Evolutionary conservation across 2,329 filamentous ascomycete species (phyloP).

Genomic region (Arthrobotrys megalospora): DNA sequence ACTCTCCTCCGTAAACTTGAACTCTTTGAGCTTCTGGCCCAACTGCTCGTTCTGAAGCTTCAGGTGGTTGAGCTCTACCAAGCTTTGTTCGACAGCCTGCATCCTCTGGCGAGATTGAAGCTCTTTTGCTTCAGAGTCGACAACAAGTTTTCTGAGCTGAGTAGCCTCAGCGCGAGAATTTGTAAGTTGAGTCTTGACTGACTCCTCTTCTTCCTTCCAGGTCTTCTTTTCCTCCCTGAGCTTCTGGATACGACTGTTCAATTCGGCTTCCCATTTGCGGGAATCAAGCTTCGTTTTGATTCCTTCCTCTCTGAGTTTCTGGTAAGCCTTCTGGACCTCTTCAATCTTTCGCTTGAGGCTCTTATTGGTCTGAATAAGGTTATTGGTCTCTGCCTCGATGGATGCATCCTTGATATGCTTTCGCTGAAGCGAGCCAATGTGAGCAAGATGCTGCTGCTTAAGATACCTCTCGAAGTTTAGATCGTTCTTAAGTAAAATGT

Average conservation of each 20-base stretch:
- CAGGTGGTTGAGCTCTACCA: slow-evolving; percentile 75
- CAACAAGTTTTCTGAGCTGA: slow-evolving; percentile 77
- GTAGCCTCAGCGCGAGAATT: slow-evolving; percentile 75
- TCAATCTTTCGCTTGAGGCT: slow-evolving; percentile 80
- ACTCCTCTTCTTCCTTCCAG: slow-evolving; percentile 74
- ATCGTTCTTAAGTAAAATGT: slow-evolving; percentile 83
- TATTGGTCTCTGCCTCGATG: slow-evolving; percentile 85
- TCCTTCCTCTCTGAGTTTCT: slow-evolving; percentile 79
- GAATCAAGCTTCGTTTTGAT: slow-evolving; percentile 80
- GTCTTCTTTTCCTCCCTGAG: slow-evolving; percentile 80
- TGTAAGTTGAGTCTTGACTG: slow-evolving; percentile 74
- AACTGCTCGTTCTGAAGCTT: slow-evolving; percentile 75
- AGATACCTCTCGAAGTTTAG: slow-evolving; percentile 86
- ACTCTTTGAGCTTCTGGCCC: slow-evolving; percentile 75
- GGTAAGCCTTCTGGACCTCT: slow-evolving; percentile 79
- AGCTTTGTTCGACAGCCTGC: slow-evolving; percentile 75
- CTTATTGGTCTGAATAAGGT: slow-evolving; percentile 82
- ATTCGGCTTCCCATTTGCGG: slow-evolving; percentile 83
- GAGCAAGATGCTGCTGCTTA: slow-evolving; percentile 85
- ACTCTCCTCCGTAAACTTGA: slow-evolving; percentile 76
- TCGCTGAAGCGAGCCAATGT: slow-evolving; percentile 83
- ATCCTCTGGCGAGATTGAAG: slow-evolving; percentile 76
- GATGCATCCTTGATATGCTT: slow-evolving; percentile 83
- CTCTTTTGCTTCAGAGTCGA: slow-evolving; percentile 79
- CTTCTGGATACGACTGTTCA: slow-evolving; percentile 76